A percentile compares a stretch with the other conserved stretches of the same genome.
phyloP scores from a whole-genome alignment of 169 alveolate species.

The Plasmodium knowlesi region DNA sequence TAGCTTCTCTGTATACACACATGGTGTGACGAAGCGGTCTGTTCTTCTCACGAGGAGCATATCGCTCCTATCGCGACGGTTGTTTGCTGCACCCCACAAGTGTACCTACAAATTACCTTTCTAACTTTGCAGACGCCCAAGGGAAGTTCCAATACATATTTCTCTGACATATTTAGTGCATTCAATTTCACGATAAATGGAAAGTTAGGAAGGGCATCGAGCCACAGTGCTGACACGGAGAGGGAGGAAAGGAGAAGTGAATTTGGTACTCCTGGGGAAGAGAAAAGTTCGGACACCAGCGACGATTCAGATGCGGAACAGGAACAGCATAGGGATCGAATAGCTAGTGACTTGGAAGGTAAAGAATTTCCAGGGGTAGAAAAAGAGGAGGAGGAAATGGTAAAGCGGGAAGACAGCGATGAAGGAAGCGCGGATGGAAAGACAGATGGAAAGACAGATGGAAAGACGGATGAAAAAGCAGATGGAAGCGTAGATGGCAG shows the following conservation, averaged over 20 bases:
- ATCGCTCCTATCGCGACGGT: background rate
- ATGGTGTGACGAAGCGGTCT: background rate
- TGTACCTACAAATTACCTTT: background rate
- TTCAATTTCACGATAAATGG: slow-evolving; percentile 24
- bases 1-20: background rate
- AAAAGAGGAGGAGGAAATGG: background rate
- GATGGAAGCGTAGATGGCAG: background rate
- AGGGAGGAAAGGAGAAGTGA: background rate
- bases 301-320: background rate
- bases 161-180: slow-evolving; percentile 33
- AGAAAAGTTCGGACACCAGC: background rate
- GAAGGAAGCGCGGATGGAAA: background rate
- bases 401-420: background rate
- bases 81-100: background rate
- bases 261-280: background rate
- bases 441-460: background rate
- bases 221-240: background rate
- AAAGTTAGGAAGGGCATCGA: background rate
- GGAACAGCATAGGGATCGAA: background rate
- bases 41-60: background rate
- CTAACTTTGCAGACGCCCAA: background rate
- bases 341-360: background rate
- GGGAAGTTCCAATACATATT: background rate
- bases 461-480: background rate
- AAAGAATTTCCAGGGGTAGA: background rate